phyloP scores from a whole-genome alignment of 106 monocot genomes.

The Allium sativum region DNA sequence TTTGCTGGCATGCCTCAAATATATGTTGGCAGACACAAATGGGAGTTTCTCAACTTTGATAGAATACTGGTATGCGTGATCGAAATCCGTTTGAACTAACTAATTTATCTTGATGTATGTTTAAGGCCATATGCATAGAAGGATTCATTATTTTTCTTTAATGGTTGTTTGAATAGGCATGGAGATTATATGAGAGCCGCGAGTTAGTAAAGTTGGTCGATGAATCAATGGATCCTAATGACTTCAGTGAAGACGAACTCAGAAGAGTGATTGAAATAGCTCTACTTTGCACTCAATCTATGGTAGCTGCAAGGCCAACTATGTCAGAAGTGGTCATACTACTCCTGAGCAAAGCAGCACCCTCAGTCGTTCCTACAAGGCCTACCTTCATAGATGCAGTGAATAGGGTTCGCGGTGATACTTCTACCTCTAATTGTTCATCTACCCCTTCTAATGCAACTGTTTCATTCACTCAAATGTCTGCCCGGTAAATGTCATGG shows the following conservation, averaged over 20 bases:
- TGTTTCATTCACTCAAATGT: slow-evolving; percentile 30
- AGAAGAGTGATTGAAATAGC: slow-evolving; percentile 42
- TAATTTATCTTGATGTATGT: no score
- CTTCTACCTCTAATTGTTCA: slow-evolving; percentile 19
- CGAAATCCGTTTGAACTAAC: no score
- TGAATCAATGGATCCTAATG: slow-evolving; percentile 23
- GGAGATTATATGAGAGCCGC: slow-evolving; percentile 44
- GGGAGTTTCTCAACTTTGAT: no score
- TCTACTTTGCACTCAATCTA: slow-evolving; percentile 59
- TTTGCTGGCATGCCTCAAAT: no score
- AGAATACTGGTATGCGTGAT: no score
- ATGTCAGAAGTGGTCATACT: slow-evolving; percentile 54
- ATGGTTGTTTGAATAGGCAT: slow-evolving; percentile 30
- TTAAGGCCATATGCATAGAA: no score
- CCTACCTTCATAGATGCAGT: slow-evolving; percentile 45
- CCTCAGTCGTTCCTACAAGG: slow-evolving; percentile 21
- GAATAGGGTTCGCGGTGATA: slow-evolving; percentile 18
- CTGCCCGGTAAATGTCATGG: slow-evolving; percentile 49
- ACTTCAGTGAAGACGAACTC: slow-evolving; percentile 26
- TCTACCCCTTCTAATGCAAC: slow-evolving; percentile 39
- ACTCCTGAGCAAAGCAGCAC: slow-evolving; percentile 29
- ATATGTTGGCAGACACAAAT: no score
- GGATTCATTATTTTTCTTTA: background rate
- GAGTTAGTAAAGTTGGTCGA: slow-evolving; percentile 31
- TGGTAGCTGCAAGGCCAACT: slow-evolving; percentile 45